Conservation (phyloP, 2,329 filamentous ascomycete species). For the Diaporthe citriasiana region DNA sequence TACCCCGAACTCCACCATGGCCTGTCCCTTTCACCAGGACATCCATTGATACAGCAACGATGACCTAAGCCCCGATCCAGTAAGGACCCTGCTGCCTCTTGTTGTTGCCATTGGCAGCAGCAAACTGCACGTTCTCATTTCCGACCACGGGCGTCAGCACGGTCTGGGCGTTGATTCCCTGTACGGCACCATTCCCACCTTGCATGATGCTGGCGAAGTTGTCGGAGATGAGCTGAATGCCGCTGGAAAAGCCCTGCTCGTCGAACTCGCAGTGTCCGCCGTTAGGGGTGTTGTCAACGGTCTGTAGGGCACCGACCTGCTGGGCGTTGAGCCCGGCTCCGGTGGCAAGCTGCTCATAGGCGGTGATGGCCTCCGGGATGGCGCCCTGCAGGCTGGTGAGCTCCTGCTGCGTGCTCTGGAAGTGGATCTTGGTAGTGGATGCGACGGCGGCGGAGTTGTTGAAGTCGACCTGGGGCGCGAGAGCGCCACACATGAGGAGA, state of each 20-base stretch:
- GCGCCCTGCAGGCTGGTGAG: constrained; percentile 61
- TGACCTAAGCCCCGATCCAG: constrained; percentile 14
- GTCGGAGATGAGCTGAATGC: constrained; percentile 69
- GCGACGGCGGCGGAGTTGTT: constrained; percentile 57
- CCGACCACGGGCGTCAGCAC: constrained; percentile 64
- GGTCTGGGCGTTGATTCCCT: constrained; percentile 63
- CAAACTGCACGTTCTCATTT: constrained; percentile 59
- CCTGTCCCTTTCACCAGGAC: constrained; percentile 6
- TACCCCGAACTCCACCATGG: background rate
- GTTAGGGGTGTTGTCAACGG: constrained; percentile 67
- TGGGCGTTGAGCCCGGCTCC: constrained; percentile 58
- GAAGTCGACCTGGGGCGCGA: constrained; percentile 67
- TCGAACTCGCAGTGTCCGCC: constrained; percentile 73
- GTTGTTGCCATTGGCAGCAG: constrained; percentile 40
- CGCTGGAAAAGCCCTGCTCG: constrained; percentile 65
- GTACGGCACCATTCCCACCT: constrained; percentile 64
- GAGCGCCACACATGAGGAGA: constrained; percentile 68
- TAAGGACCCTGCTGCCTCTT: constrained; percentile 9
- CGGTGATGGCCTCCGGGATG: constrained; percentile 64
- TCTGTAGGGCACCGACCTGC: constrained; percentile 66
- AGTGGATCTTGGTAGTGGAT: constrained; percentile 66
- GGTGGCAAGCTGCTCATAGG: constrained; percentile 64
- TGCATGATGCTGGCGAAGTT: constrained; percentile 68
- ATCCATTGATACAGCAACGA: too few species aligned
- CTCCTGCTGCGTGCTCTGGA: constrained; percentile 68